Evolutionary conservation across 208 protist genomes (phyloP), one percentile per base, ranked within the genome.

Genomic region (Plasmodiophora brassicae): DNA sequence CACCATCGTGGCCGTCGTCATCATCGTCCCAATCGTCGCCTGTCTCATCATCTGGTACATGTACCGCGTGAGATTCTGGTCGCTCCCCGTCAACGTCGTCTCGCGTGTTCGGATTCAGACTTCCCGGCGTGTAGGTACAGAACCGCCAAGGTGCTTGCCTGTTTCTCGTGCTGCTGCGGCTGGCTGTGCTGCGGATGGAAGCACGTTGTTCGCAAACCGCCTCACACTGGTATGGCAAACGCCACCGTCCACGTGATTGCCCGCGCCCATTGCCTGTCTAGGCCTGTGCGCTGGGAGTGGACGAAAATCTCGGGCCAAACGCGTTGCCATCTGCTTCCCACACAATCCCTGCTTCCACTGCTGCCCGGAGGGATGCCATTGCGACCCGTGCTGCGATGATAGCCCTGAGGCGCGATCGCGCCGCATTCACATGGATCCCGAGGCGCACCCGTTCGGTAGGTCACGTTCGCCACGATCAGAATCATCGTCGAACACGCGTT

Each of bases 181-280:
- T 78, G 65, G 65, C n/a, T 78, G 5, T 78, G 65, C n/a, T 78
- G 65, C n/a, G n/a, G n/a, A n/a, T 78, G 65, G 65, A 78, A 32
- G n/a, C 65, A 78, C n/a, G n/a, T 5, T 5, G 20, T 32, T 8
- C 32, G 65, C 32, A 78, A 78, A 78, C 65, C 65, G 5, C 65
- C 65, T 14, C 65, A 78, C 41, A 78, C 65, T 44, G 65, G 65
- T 78, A 5, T n/a, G n/a, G n/a, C n/a, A n/a, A n/a, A n/a, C n/a
- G n/a, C n/a, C n/a, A n/a, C 65, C 20, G 10, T 38, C 14, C 5
- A 78, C 41, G 5, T 78, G 10, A 32, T 44, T 78, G 41, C 41
- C 41, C 65, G 5, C 14, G 5, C n/a, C 20, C 5, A 32, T 78
- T 78, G 10, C n/a, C 41, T 38, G n/a, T 44, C 41, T 32, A 78